Conservation (phyloP, 208 protist genomes). For the Phytomonas sp. region DNA sequence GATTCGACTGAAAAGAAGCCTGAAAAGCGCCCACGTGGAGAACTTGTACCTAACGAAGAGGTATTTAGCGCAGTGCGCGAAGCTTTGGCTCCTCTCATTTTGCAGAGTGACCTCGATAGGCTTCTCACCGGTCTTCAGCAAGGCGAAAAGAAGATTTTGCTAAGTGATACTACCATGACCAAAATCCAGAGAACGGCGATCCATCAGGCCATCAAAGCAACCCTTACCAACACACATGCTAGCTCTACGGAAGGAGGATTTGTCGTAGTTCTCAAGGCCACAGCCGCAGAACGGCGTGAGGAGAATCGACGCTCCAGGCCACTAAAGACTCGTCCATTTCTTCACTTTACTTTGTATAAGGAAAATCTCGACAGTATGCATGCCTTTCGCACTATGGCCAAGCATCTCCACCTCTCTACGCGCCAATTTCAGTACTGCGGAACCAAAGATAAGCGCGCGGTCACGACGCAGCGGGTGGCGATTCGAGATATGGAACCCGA, state of each 20-base stretch:
- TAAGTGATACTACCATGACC: slow-evolving; percentile 27
- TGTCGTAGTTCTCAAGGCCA: slow-evolving; percentile 52
- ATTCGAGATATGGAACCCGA: slow-evolving; percentile 54
- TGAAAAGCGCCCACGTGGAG: not conserved
- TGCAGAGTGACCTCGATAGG: slow-evolving; percentile 32
- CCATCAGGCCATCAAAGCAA: slow-evolving; percentile 52
- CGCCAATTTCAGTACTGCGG: slow-evolving; percentile 88
- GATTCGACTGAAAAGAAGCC: not conserved
- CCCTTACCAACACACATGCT: slow-evolving; percentile 45
- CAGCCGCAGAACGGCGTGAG: slow-evolving; percentile 44
- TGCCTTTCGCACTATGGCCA: slow-evolving; percentile 61
- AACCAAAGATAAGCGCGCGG: slow-evolving; percentile 93
- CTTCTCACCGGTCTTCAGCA: slow-evolving; percentile 26
- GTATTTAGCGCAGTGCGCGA: slow-evolving; percentile 7
- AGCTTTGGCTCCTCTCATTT: slow-evolving; percentile 24
- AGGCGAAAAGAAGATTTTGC: slow-evolving; percentile 16
- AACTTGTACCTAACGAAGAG: not conserved
- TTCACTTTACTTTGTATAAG: slow-evolving; percentile 93
- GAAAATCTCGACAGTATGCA: slow-evolving; percentile 90
- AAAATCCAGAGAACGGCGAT: slow-evolving; percentile 49
- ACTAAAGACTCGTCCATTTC: slow-evolving; percentile 23
- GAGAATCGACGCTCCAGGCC: slow-evolving; percentile 38
- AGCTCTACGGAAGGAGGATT: slow-evolving; percentile 56
- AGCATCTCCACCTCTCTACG: slow-evolving; percentile 35
- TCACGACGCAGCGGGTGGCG: slow-evolving; percentile 90